Conservation (phyloP, 2,329 filamentous ascomycete species). For the Monascus ruber region DNA sequence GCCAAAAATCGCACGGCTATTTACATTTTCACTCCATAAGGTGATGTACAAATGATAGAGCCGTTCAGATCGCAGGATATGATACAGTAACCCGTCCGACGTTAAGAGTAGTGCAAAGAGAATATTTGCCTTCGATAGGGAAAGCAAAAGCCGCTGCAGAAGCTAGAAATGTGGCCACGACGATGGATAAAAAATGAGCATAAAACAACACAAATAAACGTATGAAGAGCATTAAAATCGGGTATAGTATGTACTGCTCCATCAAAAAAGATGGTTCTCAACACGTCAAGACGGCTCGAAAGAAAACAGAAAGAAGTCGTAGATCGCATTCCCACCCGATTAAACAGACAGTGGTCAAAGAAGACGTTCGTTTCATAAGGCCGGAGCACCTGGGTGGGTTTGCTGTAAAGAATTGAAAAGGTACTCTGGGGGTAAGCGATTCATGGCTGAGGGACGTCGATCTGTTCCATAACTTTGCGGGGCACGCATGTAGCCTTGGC, state of each 20-base stretch:
- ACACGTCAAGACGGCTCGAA: not conserved
- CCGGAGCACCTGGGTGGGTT: slow-evolving; percentile 22
- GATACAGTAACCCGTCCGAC: not conserved
- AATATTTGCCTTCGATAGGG: too few relatives aligned
- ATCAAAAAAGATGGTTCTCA: not conserved
- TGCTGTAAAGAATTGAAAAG: slow-evolving; percentile 32
- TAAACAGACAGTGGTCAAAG: not conserved
- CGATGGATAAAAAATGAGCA: not conserved
- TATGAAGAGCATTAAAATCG: not conserved
- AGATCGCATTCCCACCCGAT: not conserved
- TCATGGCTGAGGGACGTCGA: slow-evolving; percentile 32
- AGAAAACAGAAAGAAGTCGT: not conserved
- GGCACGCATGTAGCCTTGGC: slow-evolving; percentile 35
- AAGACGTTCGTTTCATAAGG: slow-evolving; percentile 14
- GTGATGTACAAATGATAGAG: not conserved
- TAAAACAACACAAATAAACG: not conserved
- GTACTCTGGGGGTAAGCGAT: slow-evolving; percentile 35
- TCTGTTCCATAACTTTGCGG: slow-evolving; percentile 35
- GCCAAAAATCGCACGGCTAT: not conserved
- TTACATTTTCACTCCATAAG: not conserved
- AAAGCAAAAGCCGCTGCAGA: not conserved
- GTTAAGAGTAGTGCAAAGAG: too few relatives aligned
- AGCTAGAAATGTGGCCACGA: not conserved
- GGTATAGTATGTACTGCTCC: not conserved
- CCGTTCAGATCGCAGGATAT: not conserved